Conservation (phyloP, 441 rosid species). For the Brassica hybrid region DNA sequence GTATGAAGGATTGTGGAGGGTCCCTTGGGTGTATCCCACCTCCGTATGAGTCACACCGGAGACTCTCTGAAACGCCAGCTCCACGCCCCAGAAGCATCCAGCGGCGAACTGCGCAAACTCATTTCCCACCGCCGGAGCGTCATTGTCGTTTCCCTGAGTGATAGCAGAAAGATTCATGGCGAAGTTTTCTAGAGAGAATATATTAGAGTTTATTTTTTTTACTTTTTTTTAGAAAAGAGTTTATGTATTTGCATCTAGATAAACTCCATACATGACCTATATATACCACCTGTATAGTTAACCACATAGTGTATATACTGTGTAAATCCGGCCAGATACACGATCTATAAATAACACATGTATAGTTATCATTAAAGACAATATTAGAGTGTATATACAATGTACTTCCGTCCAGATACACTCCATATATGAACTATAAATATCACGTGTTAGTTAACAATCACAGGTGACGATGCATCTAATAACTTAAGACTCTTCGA, state of each 20-base stretch:
- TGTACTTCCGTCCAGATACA: background rate
- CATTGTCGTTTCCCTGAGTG: constrained; percentile 76
- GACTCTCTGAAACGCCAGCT: constrained; percentile 15
- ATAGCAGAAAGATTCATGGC: constrained; percentile 26
- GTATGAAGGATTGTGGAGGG: too few species aligned
- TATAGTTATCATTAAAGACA: background rate
- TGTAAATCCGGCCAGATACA: background rate
- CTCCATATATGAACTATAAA: background rate
- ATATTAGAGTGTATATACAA: background rate
- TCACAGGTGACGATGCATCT: too few species aligned
- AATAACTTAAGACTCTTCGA: too few species aligned
- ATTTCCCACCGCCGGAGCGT: constrained; percentile 70
- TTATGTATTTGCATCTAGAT: background rate
- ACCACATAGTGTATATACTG: background rate
- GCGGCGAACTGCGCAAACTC: constrained; percentile 81
- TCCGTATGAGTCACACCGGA: too few species aligned
- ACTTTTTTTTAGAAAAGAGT: too few species aligned
- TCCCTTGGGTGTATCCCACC: too few species aligned
- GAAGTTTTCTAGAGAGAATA: background rate
- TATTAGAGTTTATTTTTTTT: too few species aligned
- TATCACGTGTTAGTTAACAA: background rate
- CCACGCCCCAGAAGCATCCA: constrained; percentile 95
- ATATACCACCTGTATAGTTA: background rate
- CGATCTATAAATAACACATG: background rate
- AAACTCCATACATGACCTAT: background rate